Conservation (phyloP, 139 green algal genomes). For the Monoraphidium neglectum region DNA sequence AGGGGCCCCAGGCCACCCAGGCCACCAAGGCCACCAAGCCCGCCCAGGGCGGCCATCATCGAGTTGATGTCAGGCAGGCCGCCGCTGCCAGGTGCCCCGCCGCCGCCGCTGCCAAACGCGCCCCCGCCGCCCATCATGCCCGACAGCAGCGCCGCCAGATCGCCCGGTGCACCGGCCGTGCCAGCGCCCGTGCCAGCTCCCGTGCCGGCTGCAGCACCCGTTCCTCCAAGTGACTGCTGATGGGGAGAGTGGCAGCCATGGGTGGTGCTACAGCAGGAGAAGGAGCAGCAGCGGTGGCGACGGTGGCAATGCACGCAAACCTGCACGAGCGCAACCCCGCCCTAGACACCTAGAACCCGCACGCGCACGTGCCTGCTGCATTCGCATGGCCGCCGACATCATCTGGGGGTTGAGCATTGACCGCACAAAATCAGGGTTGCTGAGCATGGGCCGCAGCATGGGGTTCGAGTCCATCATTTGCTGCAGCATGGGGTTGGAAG, state of each 20-base stretch:
- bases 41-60: conserved; percentile 39
- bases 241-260: too few species aligned
- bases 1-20: conserved; percentile 21
- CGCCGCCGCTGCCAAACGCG: conserved; percentile 1
- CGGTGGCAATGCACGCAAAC: too few species aligned
- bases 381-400: conserved; percentile 70
- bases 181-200: not conserved
- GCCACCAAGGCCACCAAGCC: conserved; percentile 35
- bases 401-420: conserved; percentile 76
- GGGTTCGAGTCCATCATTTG: conserved; percentile 53
- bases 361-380: conserved; percentile 18
- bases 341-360: not conserved
- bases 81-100: conserved; percentile 7
- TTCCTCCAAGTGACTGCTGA: too few species aligned
- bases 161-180: not conserved
- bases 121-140: conserved; percentile 23
- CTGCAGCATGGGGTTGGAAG: conserved; percentile 55
- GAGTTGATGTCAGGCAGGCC: conserved; percentile 34
- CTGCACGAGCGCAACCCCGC: not conserved
- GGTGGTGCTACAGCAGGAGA: conserved; percentile 7
- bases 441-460: conserved; percentile 47
- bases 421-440: conserved; percentile 79
- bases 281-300: conserved; percentile 4
- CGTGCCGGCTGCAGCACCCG: too few species aligned
- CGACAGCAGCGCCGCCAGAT: conserved; percentile 30